Conservation (phyloP, 306 rosid genomes). For the Fragaria nilgerrensis region DNA sequence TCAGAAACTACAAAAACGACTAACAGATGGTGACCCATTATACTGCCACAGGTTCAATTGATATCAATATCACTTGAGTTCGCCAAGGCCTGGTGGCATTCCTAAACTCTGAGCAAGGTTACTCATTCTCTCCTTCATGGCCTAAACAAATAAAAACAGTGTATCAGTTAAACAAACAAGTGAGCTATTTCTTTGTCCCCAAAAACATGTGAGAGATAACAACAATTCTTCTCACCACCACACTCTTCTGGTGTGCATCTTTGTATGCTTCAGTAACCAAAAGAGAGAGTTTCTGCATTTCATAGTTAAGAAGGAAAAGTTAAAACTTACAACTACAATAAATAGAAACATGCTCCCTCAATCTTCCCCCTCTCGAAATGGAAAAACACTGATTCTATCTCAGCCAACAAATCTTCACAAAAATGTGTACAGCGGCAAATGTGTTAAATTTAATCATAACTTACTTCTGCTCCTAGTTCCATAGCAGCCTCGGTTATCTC, state of each 20-base stretch:
- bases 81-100: conserved; percentile 49
- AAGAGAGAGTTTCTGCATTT: conserved; percentile 71
- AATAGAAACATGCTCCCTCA: neutral
- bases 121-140: conserved; percentile 55
- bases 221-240: conserved; percentile 45
- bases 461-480: conserved; percentile 87
- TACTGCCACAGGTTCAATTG: neutral
- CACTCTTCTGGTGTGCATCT: conserved; percentile 87
- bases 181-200: neutral
- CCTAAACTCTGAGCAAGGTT: conserved; percentile 60
- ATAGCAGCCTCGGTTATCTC: conserved; percentile 89
- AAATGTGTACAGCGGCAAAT: neutral
- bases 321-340: neutral
- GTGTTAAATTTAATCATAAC: conserved; percentile 8
- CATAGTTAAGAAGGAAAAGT: neutral
- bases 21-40: neutral
- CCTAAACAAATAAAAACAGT: conserved; percentile 30
- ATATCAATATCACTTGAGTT: neutral
- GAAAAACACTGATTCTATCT: neutral
- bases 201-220: neutral
- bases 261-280: conserved; percentile 79
- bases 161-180: neutral
- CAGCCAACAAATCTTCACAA: neutral
- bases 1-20: neutral
- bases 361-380: too few relatives aligned